Base-by-base conservation (phyloP, 495 filamentous ascomycete species). In the Aspergillus coremiiformis region DNA sequence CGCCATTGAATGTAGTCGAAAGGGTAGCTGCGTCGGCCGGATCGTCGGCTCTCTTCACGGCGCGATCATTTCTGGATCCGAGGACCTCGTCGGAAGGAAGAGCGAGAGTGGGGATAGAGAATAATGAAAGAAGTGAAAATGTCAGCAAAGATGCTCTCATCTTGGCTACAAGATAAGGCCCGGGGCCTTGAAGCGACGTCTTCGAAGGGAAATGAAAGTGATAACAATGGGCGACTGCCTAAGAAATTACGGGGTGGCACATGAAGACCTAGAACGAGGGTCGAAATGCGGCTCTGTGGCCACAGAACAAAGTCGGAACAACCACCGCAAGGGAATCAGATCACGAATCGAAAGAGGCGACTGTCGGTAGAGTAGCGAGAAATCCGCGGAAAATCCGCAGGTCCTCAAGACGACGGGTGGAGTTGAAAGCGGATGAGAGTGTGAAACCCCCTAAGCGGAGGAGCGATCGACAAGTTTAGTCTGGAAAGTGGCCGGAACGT, bases 1-100 rank as follows among this genome's bases (percentile, higher is more conserved):
- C 73, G 44, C 79, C 85, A 71, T 96, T 93, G 75, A 95, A 96
- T 20, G 78, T 76, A 15, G 88, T 90, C 39, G 63, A 23, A 7
- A 51, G 19, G 19, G 56, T 48, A 15, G 49, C 51, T 21, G 55
- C 21, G 30, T 62, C 55, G 22, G 29, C 14, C n/a, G 54, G 20
- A 23, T 56, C 53, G 15, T 56, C 53, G 15, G 44, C 54, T 57
- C 66, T 63, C 49, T 70, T 70, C 14, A 62, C 56, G 9, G 70
- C 51, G 19, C 60, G 63, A 42, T 45, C 53, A 24, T 35, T 55
- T 26, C 49, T 44, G 9, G 56, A 49, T 50, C 55, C 56, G 35
- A 52, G 49, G 33, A 52, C 27, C 26, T 52, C 51, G 23, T 64
- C 53, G 51, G 68, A 65, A 35, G 67, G 54, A 47, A 61, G 52